Percentiles rank a stretch among this genome's conserved stretches.
Evolutionary conservation across 2,329 filamentous ascomycete species (phyloP).

Genomic region (Aspergillus fumigatus): DNA sequence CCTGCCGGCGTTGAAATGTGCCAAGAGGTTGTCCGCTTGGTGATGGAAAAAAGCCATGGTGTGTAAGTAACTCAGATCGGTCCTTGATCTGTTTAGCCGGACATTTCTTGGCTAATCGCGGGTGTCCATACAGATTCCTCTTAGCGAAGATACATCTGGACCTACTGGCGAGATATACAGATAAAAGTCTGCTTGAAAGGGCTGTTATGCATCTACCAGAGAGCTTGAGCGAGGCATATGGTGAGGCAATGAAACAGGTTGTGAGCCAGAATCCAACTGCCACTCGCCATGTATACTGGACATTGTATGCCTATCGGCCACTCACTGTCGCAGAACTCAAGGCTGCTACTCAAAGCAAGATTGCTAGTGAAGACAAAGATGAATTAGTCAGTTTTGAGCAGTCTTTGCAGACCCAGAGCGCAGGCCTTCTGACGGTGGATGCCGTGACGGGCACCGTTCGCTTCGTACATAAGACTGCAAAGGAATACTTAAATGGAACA

Average conservation of each 20-base stretch:
- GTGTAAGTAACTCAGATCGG: slow-evolving; percentile 15
- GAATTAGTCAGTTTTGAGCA: slow-evolving; percentile 15
- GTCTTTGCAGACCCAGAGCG: slow-evolving; percentile 11
- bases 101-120: background rate
- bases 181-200: slow-evolving; percentile 17
- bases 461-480: slow-evolving; percentile 28
- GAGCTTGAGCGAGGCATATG: slow-evolving; percentile 26
- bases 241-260: slow-evolving; percentile 27
- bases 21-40: slow-evolving; percentile 12
- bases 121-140: slow-evolving; percentile 21
- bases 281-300: slow-evolving; percentile 25
- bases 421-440: slow-evolving; percentile 25
- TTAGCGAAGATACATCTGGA: slow-evolving; percentile 27
- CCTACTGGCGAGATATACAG: slow-evolving; percentile 20
- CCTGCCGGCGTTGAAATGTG: slow-evolving; percentile 8
- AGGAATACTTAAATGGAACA: slow-evolving; percentile 25
- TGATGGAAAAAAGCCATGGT: slow-evolving; percentile 23
- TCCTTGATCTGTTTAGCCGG: background rate
- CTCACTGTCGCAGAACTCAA: slow-evolving; percentile 23
- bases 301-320: slow-evolving; percentile 21
- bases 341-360: slow-evolving; percentile 11
- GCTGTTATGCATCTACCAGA: slow-evolving; percentile 23
- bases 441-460: slow-evolving; percentile 19
- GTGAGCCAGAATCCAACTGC: slow-evolving; percentile 19
- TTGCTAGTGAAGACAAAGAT: background rate